These are phyloP conservation scores for Trichoderma oligosporum DNA, from an alignment of 2,329 filamentous ascomycete species.

Conservation along the genomic window DNA sequence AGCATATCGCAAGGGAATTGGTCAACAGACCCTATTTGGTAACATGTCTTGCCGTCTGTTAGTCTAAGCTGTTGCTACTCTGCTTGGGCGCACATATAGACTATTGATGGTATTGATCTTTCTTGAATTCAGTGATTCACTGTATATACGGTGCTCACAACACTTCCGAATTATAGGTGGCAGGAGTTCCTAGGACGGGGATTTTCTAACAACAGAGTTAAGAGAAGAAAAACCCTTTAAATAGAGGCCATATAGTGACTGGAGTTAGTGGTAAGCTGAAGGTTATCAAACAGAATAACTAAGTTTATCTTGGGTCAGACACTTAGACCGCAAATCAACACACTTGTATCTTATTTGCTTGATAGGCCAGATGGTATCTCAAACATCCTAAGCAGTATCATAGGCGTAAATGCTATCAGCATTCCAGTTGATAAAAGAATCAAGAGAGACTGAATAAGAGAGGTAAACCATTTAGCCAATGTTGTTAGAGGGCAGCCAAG, in stretches of 20 bases:
- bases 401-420: neutral
- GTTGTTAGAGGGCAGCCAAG: constrained; percentile 10
- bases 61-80: neutral
- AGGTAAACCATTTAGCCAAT: constrained; percentile 15
- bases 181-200: constrained; percentile 13
- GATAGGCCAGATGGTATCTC: constrained; percentile 14
- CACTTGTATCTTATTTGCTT: constrained; percentile 17
- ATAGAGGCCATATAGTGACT: neutral
- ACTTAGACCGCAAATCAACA: constrained; percentile 11
- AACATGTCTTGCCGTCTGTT: neutral
- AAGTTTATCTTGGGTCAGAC: constrained; percentile 17
- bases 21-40: neutral
- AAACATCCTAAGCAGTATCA: neutral
- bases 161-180: constrained; percentile 16
- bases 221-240: neutral
- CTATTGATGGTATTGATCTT: constrained; percentile 10
- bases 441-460: neutral
- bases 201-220: constrained; percentile 10
- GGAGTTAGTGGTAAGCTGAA: constrained; percentile 11
- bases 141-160: constrained; percentile 18
- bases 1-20: constrained; percentile 8
- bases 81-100: neutral
- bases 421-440: neutral
- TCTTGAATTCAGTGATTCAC: constrained; percentile 11
- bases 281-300: constrained; percentile 9